phyloP scores from a whole-genome alignment of 306 rosid species.

The Begonia fuchsioides region DNA sequence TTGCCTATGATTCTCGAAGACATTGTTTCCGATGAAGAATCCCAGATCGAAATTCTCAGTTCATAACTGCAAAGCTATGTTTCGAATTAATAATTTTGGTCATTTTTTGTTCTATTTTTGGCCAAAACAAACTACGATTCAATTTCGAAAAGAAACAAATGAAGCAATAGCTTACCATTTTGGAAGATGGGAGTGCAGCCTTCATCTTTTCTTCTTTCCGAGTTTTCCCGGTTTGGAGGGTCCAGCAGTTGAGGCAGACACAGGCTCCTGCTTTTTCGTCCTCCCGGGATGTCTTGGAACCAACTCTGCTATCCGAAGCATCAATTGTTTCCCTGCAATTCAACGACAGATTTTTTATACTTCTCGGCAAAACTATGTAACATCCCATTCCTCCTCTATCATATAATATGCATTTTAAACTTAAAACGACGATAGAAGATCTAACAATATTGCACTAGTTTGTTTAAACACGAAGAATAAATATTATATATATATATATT shows the following conservation, averaged over 20 bases:
- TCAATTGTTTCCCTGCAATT: slow-evolving; percentile 59
- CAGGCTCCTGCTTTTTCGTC: slow-evolving; percentile 63
- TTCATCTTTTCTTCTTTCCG: slow-evolving; percentile 63
- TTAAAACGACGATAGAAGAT: not conserved
- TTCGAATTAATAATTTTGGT: too few species aligned
- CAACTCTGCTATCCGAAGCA: slow-evolving; percentile 60
- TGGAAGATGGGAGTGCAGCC: too few species aligned
- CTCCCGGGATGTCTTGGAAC: slow-evolving; percentile 86
- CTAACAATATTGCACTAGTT: not conserved
- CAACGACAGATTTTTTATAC: not conserved
- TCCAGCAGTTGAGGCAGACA: slow-evolving; percentile 47
- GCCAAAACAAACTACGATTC: too few species aligned
- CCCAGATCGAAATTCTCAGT: not conserved
- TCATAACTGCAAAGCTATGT: too few species aligned
- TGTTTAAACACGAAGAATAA: too few species aligned
- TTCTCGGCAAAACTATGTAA: not conserved
- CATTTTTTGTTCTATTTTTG: too few species aligned
- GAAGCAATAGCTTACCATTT: too few species aligned
- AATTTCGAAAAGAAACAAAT: too few species aligned
- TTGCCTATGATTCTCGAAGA: slow-evolving; percentile 38
- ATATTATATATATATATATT: too few species aligned
- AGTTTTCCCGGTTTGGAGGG: slow-evolving; percentile 69
- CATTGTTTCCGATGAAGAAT: slow-evolving; percentile 40
- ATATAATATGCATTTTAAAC: not conserved
- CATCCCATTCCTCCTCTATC: not conserved